phyloP scores from a whole-genome alignment of 495 filamentous ascomycete genomes.

The Daldinia bambusicola region DNA sequence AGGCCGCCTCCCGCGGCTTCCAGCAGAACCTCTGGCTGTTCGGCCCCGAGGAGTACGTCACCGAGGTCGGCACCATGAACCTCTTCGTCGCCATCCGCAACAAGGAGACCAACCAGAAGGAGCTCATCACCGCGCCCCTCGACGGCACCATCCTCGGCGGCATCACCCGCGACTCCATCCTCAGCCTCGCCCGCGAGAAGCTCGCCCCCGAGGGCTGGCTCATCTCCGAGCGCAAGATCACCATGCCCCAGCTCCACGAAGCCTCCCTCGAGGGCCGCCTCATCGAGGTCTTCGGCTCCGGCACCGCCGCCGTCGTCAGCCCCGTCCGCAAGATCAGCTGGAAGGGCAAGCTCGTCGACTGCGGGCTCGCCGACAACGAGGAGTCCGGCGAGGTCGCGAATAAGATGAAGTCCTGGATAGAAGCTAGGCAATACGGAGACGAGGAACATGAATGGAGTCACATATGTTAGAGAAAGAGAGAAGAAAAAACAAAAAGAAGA shows the following conservation, averaged over 20 bases:
- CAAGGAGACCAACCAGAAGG: conserved; percentile 85
- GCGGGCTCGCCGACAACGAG: conserved; percentile 76
- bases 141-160: conserved; percentile 98
- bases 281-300: conserved; percentile 91
- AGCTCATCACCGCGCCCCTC: conserved; percentile 89
- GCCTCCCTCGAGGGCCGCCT: conserved; percentile 86
- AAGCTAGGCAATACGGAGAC: conserved; percentile 92
- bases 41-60: conserved; percentile 90
- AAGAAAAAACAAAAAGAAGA: too few relatives aligned
- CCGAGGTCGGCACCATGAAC: conserved; percentile 99
- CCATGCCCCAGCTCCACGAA: conserved; percentile 82
- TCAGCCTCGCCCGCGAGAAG: conserved; percentile 83
- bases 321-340: conserved; percentile 90
- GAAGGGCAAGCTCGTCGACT: conserved; percentile 79
- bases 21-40: conserved; percentile 99
- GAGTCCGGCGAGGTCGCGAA: conserved; percentile 87
- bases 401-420: conserved; percentile 95
- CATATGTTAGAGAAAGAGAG: conserved; percentile 46
- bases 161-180: conserved; percentile 88
- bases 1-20: conserved; percentile 89
- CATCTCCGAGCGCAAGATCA: conserved; percentile 86
- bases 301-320: conserved; percentile 86
- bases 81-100: conserved; percentile 85
- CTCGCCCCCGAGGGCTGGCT: conserved; percentile 88
- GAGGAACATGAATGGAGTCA: conserved; percentile 87